Conservation (phyloP, 2,329 filamentous ascomycete genomes). For the Cordyceps javanica region DNA sequence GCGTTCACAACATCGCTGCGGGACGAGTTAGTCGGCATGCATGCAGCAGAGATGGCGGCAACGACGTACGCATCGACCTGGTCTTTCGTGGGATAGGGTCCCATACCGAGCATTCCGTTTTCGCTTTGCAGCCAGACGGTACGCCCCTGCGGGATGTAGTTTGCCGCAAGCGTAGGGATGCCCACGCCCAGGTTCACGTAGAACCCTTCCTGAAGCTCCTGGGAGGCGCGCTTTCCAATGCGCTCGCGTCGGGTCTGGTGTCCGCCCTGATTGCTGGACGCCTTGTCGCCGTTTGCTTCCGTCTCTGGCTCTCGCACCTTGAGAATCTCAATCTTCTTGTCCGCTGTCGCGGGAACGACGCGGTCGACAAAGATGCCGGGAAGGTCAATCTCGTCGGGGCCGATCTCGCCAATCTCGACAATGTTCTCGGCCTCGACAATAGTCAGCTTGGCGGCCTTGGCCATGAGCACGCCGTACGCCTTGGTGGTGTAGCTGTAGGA, state of each 20-base stretch:
- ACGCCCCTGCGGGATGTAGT: conserved; percentile 60
- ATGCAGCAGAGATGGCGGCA: too few species aligned
- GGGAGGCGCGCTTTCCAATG: conserved; percentile 70
- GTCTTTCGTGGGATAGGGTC: conserved; percentile 67
- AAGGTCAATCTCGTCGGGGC: conserved; percentile 68
- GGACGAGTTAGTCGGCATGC: neutral
- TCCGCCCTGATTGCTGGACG: conserved; percentile 34
- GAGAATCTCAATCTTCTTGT: conserved; percentile 66
- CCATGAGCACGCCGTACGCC: conserved; percentile 70
- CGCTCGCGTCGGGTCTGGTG: conserved; percentile 55
- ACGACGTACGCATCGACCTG: conserved; percentile 56
- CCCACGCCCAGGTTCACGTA: conserved; percentile 78
- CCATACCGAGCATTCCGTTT: conserved; percentile 81
- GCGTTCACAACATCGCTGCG: conserved; percentile 71
- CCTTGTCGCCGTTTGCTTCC: conserved; percentile 27
- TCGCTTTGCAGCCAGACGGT: conserved; percentile 82
- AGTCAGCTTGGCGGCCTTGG: conserved; percentile 69
- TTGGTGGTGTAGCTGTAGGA: conserved; percentile 59
- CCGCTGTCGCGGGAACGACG: conserved; percentile 65
- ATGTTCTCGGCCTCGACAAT: conserved; percentile 86
- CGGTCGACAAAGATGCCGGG: conserved; percentile 80
- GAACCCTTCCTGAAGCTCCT: conserved; percentile 73
- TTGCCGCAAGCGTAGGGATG: conserved; percentile 82
- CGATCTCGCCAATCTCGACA: conserved; percentile 66
- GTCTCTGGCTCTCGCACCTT: conserved; percentile 46